Percentiles rank a stretch among this genome's conserved stretches.
phyloP scores from a whole-genome alignment of 768 basidiomycete genomes.

The Psilocybe cubensis region DNA sequence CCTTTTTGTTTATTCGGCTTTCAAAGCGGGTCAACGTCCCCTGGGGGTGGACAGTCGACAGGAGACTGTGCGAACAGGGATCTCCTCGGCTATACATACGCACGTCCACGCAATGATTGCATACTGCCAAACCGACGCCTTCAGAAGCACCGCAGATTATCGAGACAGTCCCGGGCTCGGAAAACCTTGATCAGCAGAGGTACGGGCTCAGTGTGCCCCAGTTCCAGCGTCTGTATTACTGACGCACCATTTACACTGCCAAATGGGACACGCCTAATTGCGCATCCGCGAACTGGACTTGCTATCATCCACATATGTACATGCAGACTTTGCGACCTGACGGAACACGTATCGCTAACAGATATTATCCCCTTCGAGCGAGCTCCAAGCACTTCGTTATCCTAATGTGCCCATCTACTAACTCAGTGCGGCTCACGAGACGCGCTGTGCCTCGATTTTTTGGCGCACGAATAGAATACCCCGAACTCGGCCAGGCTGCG shows the following conservation, averaged over 20 bases:
- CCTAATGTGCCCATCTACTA: too few species aligned
- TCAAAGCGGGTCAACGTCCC: neutral
- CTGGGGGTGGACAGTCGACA: too few species aligned
- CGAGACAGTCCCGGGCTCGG: neutral
- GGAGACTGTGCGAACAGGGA: too few species aligned
- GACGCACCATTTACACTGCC: too few species aligned
- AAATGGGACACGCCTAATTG: too few species aligned
- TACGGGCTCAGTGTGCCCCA: neutral
- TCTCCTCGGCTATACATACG: neutral
- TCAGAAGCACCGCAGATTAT: neutral
- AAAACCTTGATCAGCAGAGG: neutral
- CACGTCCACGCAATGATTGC: too few species aligned
- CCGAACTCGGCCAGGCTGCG: neutral
- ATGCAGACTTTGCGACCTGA: neutral
- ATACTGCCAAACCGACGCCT: neutral
- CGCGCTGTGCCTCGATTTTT: neutral
- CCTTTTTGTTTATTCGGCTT: neutral
- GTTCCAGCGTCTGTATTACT: too few species aligned
- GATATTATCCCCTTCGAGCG: neutral
- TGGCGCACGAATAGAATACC: too few species aligned
- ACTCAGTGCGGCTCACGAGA: neutral
- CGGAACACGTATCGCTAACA: neutral
- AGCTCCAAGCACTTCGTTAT: neutral
- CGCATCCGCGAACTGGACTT: neutral
- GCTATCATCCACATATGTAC: too few species aligned